Evolutionary conservation across 768 basidiomycete species (phyloP), one percentile per base, ranked within the genome.

Genomic region (Lactarius hengduanensis): DNA sequence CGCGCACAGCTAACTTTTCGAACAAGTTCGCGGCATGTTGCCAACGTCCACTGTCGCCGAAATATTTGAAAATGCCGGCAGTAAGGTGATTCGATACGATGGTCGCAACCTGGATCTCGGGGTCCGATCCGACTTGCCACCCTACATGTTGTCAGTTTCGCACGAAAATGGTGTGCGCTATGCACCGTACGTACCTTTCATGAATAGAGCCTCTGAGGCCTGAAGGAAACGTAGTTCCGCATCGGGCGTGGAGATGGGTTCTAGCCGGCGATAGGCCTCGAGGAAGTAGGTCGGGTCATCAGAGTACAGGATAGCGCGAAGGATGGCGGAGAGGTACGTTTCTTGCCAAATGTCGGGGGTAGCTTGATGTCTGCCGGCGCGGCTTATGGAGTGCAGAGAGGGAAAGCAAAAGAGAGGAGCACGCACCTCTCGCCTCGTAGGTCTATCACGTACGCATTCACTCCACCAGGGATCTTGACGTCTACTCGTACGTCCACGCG

Each of bases 121-220:
- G 97, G 70, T 98, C 97, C 0, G 95, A 97, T 2, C 96, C 97
- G 9, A 98, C 91, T 74, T 97, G 96, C 97, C 97, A 98, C 40
- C 96, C 95, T 96, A 38, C 54, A 34, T 38, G 0, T 38, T 5
- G 10, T 40, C n/a, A 22, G 50, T 28, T 40, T 10, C 10, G 34
- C 22, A 8, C 43, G 6, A 57, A 15, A 57, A 57, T 8, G n/a
- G 18, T 2, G 30, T 8, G 28, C 2, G n/a, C 18, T 20, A 5
- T 2, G 6, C 36, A 87, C 94, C 94, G 8, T 32, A 88, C 94
- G 7, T 32, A 88, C 94, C 95, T 77, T 96, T 95, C 74, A 85
- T 77, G 72, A 98, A 98, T 41, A 96, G 78, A 0, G 85, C 85
- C 73, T 98, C 97, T 2, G 94, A 91, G 0, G 93, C 92, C 70